Percentiles rank a stretch among this genome's conserved stretches.
Evolutionary conservation across 306 rosid genomes (phyloP).

Genomic region (Hippophae rhamnoides): DNA sequence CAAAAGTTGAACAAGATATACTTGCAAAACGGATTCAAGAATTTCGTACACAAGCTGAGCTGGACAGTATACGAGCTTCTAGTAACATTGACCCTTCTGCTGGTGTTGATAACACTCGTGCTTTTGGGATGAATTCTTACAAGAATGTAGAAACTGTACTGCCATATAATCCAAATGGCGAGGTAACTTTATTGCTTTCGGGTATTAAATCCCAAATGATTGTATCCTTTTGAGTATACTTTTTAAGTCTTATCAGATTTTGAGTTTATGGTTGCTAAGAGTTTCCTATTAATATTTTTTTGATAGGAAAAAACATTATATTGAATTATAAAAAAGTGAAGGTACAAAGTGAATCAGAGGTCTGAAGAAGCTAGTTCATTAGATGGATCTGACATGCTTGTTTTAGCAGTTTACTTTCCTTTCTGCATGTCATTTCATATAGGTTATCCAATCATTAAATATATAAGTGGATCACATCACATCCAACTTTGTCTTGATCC

Average conservation of each 20-base stretch:
- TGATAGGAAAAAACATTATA: background rate
- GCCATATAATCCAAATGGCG: conserved; percentile 48
- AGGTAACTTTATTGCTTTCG: conserved; percentile 41
- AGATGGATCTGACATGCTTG: too few relatives aligned
- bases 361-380: too few relatives aligned
- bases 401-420: too few relatives aligned
- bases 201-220: background rate
- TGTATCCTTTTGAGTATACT: conserved; percentile 3
- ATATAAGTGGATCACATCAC: too few relatives aligned
- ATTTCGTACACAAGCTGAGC: conserved; percentile 80
- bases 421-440: too few relatives aligned
- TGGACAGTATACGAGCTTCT: conserved; percentile 53
- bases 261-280: background rate
- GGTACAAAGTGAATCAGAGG: too few relatives aligned
- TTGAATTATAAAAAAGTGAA: too few relatives aligned
- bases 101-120: conserved; percentile 39
- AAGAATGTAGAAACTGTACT: conserved; percentile 46
- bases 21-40: conserved; percentile 97
- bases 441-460: too few relatives aligned
- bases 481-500: too few relatives aligned
- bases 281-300: background rate
- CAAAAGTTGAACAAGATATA: conserved; percentile 88
- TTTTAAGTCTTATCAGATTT: background rate
- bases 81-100: conserved; percentile 39
- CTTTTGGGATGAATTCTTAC: conserved; percentile 51